Evolutionary conservation across 345 rosid genomes (phyloP).

Genomic region (Lepidium sativum): DNA sequence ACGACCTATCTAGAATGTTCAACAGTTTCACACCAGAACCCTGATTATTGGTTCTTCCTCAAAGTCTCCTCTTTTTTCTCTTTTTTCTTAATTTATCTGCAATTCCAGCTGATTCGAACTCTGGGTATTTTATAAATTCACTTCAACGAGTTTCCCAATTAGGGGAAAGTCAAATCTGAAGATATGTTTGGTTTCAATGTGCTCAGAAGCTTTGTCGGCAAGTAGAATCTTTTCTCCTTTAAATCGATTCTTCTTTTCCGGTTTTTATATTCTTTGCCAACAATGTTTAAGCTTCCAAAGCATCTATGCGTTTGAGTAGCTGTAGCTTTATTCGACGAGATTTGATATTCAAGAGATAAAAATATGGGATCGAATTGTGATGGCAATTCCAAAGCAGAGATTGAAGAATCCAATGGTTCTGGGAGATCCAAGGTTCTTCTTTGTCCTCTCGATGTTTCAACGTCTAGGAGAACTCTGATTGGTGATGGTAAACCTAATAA

Average conservation of each 20-base stretch:
- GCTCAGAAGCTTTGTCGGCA: conserved; percentile 12
- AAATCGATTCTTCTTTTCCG: not conserved
- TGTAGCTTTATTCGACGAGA: not conserved
- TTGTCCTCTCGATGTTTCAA: conserved; percentile 33
- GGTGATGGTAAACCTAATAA: conserved; percentile 24
- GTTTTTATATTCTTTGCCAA: conserved; percentile 20
- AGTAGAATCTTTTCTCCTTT: conserved; percentile 3
- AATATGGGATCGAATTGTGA: conserved; percentile 40
- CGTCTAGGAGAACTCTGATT: conserved; percentile 41
- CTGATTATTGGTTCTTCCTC: conserved; percentile 9
- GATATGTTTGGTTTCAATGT: not conserved
- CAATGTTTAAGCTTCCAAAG: conserved; percentile 15
- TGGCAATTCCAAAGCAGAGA: conserved; percentile 33
- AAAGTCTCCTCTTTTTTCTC: not conserved
- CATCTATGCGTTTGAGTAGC: conserved; percentile 11
- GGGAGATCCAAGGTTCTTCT: conserved; percentile 22
- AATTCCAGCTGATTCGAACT: not conserved
- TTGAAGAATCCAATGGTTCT: conserved; percentile 34
- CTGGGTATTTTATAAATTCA: not conserved
- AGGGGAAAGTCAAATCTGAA: conserved; percentile 8
- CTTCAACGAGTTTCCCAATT: conserved; percentile 4
- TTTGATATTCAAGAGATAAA: not conserved
- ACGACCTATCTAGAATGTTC: conserved; percentile 6
- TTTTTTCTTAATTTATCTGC: not conserved
- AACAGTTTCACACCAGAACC: not conserved